Base-by-base conservation (phyloP, 345 rosid genomes). In the Eucalyptus microcorys region DNA sequence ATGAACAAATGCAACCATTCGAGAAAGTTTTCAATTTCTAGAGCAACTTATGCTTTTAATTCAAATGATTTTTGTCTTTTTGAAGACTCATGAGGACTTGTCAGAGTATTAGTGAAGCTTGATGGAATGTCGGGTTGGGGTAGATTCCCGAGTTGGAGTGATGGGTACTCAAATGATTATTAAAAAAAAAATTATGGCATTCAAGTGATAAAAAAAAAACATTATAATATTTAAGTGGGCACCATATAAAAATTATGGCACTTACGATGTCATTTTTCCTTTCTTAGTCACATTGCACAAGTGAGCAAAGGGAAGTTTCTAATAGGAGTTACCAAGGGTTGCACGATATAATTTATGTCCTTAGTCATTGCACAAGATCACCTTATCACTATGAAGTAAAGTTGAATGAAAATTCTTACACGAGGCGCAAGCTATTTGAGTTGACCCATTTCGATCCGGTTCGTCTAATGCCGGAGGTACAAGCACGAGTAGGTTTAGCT, bases 261-360 rank as follows among this genome's bases (percentile, higher is more conserved):
- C 2, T 0, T 30, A 30, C 7, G 1, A 0, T 30, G 0, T 61
- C 32, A 61, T 30, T 61, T 10, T 61, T 30, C 34, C 10, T 2
- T 30, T 61, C 30, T 61, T 61, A 61, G 2, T 61, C 17, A 61
- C 71, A 61, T 55, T 55, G 27, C 30, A 55, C 61, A 55, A 55
- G 61, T 55, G 30, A 24, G 30, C 27, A 55, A 55, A 55, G 61
- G 27, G 61, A 24, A 55, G 4, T 21, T 55, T 55, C 27, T 55
- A 55, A 55, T 22, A 22, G 30, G 12, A 55, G 30, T 53, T 55
- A 4, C 61, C 27, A 22, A 24, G 61, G 21, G 30, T 55, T 55
- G 5, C 27, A 10, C 1, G 5, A 55, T 55, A 22, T 55, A 55
- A 55, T 21, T 50, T 55, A 55, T 55, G 61, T 55, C 61, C 27